Conservation (phyloP, 2,329 filamentous ascomycete species). For the Arthroderma sp. region DNA sequence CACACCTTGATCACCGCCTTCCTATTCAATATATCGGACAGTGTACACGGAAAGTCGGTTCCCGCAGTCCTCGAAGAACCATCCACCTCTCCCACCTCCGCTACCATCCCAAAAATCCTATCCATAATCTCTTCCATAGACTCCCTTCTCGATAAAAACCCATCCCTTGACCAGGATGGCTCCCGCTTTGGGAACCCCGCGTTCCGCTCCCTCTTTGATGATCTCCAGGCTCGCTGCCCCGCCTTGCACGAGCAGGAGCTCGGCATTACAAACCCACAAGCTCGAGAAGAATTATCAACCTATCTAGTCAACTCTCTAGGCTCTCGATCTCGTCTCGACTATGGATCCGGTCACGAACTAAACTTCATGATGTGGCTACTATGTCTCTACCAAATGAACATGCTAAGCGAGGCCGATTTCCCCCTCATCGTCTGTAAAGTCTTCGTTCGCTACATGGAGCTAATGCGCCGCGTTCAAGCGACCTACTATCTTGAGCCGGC, state of each 20-base stretch:
- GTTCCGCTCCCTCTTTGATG: constrained; percentile 66
- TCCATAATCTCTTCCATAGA: constrained; percentile 58
- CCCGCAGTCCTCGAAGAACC: constrained; percentile 47
- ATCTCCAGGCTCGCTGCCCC: constrained; percentile 26
- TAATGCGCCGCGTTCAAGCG: constrained; percentile 80
- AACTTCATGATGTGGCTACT: constrained; percentile 96
- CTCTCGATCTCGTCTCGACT: constrained; percentile 78
- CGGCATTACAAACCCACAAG: constrained; percentile 28
- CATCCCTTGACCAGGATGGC: constrained; percentile 72
- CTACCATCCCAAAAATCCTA: constrained; percentile 51
- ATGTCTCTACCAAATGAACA: constrained; percentile 69
- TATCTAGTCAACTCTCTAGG: constrained; percentile 80
- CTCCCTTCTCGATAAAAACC: constrained; percentile 52
- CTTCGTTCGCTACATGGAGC: constrained; percentile 65
- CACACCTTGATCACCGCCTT: constrained; percentile 68
- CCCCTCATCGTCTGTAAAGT: constrained; percentile 60
- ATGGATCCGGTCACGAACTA: constrained; percentile 91
- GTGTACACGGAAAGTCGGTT: constrained; percentile 57
- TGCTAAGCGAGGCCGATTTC: constrained; percentile 55
- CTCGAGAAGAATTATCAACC: constrained; percentile 57
- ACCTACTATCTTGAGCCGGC: constrained; percentile 96
- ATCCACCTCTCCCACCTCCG: constrained; percentile 34
- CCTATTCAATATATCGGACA: constrained; percentile 73
- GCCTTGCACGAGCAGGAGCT: constrained; percentile 31
- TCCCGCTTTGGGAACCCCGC: constrained; percentile 91